These are phyloP conservation scores for Pythium monospermum DNA, from an alignment of 352 stramenopile species.

Conservation along the genomic window DNA sequence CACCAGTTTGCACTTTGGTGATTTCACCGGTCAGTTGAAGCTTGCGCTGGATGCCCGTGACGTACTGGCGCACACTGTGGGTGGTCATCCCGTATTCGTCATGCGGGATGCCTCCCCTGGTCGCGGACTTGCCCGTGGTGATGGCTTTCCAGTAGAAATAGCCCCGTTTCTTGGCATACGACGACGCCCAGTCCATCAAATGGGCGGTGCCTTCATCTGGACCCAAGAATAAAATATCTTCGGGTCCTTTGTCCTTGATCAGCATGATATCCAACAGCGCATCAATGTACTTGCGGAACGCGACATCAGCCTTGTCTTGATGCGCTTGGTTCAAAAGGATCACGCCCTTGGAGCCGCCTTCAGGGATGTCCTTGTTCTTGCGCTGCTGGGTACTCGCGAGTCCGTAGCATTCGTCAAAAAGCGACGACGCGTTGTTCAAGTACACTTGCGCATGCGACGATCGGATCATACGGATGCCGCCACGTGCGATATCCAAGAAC, in stretches of 20 bases:
- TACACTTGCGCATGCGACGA: conserved; percentile 87
- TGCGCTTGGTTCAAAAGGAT: conserved; percentile 92
- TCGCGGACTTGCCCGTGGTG: conserved; percentile 95
- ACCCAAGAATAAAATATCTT: conserved; percentile 97
- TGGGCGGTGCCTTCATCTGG: conserved; percentile 97
- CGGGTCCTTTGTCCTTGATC: conserved; percentile 90
- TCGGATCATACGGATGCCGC: conserved; percentile 92
- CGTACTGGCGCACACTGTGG: conserved; percentile 96
- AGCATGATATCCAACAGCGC: conserved; percentile 96
- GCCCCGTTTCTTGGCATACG: conserved; percentile 88
- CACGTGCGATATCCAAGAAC: conserved; percentile 96
- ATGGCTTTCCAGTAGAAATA: conserved; percentile 95
- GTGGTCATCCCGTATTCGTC: conserved; percentile 97
- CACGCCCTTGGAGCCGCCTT: conserved; percentile 97
- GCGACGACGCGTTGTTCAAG: conserved; percentile 84
- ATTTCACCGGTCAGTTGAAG: conserved; percentile 90
- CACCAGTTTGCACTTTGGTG: conserved; percentile 96
- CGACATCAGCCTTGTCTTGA: conserved; percentile 78
- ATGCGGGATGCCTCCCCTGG: conserved; percentile 95
- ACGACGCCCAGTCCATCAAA: conserved; percentile 95
- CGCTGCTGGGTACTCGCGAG: conserved; percentile 96
- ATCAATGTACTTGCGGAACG: conserved; percentile 96
- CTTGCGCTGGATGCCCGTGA: conserved; percentile 91
- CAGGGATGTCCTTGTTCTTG: conserved; percentile 99
- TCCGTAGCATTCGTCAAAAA: conserved; percentile 97